A percentile compares a stretch with the other conserved stretches of the same genome.
Conservation (phyloP, 2,329 filamentous ascomycete species). For the Parafenestella ontariensis region DNA sequence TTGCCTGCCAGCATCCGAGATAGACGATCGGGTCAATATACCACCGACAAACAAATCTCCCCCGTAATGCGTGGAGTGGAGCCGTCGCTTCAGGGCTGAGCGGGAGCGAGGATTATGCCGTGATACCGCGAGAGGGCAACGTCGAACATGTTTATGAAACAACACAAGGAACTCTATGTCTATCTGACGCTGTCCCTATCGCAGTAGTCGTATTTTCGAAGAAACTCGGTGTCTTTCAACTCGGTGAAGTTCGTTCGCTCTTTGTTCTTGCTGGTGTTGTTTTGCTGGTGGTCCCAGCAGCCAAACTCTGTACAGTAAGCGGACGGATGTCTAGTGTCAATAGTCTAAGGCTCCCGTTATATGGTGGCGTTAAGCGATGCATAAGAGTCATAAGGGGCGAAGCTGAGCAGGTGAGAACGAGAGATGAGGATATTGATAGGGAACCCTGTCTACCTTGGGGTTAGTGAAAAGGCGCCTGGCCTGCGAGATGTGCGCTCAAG, state of each 20-base stretch:
- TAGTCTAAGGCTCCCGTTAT: not conserved
- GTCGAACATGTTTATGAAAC: conserved; percentile 1
- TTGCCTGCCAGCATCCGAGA: not conserved
- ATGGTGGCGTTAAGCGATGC: not conserved
- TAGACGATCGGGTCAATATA: not conserved
- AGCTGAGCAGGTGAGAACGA: not conserved
- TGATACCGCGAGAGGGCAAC: not conserved
- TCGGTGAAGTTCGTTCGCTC: too few species aligned
- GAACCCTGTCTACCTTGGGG: not conserved
- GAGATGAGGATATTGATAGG: not conserved
- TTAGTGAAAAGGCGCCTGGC: not conserved
- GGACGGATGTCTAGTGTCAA: not conserved
- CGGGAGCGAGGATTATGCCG: not conserved
- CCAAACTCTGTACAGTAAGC: not conserved
- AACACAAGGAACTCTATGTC: not conserved
- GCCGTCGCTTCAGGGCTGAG: not conserved
- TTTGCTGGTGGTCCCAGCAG: not conserved
- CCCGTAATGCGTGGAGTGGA: not conserved
- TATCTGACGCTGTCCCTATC: conserved; percentile 1
- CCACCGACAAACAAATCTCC: conserved; percentile 3
- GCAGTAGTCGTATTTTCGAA: too few species aligned
- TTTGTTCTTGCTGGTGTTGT: not conserved
- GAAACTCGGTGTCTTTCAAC: too few species aligned
- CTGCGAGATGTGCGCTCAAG: conserved; percentile 3
- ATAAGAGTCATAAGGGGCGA: not conserved